Evolutionary conservation across 164 flowering plant genomes (phyloP), one percentile per base, ranked within the genome.

Genomic region (Malania oleifera): DNA sequence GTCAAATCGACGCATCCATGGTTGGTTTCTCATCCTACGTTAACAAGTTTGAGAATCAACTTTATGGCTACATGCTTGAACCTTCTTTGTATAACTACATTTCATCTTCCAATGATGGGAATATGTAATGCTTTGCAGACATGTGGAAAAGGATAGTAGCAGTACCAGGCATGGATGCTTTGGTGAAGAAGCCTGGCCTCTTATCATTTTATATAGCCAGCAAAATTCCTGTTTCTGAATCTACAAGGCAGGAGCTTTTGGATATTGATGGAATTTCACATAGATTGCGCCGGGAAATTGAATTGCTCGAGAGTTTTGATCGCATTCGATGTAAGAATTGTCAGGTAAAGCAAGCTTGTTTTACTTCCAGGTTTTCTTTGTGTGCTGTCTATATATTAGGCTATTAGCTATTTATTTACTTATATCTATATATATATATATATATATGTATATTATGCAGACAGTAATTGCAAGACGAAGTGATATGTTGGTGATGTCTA

Each of bases 401-500:
- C n/a, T n/a, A n/a, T n/a, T n/a, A n/a, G n/a, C n/a, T n/a, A n/a
- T n/a, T n/a, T 45, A 15, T n/a, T 14, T 35, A 6, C 29, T 4
- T 25, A 18, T 53, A 22, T 35, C 11, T 52, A 27, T 64, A 47
- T 20, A 23, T 47, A 7, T 62, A 2, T 27, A 19, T 45, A 8
- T 27, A 34, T 2, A 28, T 46, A 43, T 15, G 7, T 17, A 28
- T 29, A n/a, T 62, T 28, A 46, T 77, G 73, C 61, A 93, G 98
- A 69, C 83, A 65, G 72, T 81, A 15, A 82, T 93, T 65, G 97
- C 92, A 53, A 83, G 68, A 69, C 73, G 95, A 56, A 86, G 89
- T 67, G 93, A 93, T 68, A 85, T 82, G 85, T 49, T 88, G 70
- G 91, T 86, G 71, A 88, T 90, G 99, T 82, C 93, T 24, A 76